phyloP scores from a whole-genome alignment of 2,329 filamentous ascomycete species.

The Fusarium cicatricum region DNA sequence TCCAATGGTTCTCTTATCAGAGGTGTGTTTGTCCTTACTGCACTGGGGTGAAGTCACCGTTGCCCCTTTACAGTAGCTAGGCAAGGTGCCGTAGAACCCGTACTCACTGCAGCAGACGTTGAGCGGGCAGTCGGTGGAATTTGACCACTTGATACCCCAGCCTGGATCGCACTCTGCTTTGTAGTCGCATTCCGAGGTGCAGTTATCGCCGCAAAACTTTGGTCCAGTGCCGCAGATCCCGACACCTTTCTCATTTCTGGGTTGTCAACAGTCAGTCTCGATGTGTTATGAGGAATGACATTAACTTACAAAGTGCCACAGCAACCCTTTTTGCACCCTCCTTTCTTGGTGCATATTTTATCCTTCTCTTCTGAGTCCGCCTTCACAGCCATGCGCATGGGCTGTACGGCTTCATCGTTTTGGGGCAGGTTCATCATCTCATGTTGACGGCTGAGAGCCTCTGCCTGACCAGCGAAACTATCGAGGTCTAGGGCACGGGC shows the following conservation, averaged over 20 bases:
- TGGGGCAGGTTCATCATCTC: too few species aligned
- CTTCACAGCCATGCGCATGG: too few species aligned
- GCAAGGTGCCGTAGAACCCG: constrained; percentile 46
- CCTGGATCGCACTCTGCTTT: constrained; percentile 45
- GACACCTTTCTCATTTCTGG: fast-evolving
- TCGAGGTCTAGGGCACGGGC: too few species aligned
- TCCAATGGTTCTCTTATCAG: constrained; percentile 30
- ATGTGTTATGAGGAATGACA: too few species aligned
- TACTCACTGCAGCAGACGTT: constrained; percentile 49
- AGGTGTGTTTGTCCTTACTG: background rate
- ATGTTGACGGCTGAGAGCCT: too few species aligned
- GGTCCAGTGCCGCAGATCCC: background rate
- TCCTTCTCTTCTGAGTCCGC: too few species aligned
- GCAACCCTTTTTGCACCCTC: background rate
- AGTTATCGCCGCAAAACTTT: constrained; percentile 16
- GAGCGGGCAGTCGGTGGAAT: constrained; percentile 40
- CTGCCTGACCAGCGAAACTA: too few species aligned
- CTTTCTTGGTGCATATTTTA: background rate
- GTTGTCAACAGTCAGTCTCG: background rate
- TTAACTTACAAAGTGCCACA: background rate
- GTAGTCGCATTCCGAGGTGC: constrained; percentile 33
- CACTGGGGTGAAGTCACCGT: background rate
- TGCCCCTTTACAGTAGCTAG: background rate
- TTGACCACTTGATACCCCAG: constrained; percentile 36
- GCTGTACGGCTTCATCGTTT: too few species aligned